Evolutionary conservation across 345 rosid species (phyloP), one percentile per base, ranked within the genome.

Genomic region (Moricandia moricandioides): DNA sequence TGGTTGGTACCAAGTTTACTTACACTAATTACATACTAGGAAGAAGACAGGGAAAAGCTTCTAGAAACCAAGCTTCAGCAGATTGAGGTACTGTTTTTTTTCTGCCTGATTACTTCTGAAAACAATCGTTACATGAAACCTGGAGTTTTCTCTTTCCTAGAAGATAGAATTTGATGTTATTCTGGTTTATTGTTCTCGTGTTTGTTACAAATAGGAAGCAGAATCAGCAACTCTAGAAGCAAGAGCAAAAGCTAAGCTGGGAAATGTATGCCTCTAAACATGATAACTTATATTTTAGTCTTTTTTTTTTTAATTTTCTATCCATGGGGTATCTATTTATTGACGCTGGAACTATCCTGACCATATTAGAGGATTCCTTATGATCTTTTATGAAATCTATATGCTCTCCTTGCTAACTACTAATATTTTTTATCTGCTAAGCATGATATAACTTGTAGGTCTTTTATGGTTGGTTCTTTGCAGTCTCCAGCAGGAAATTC

Each of bases 181-280:
- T 35, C 66, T 68, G 70, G 63, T 68, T 34, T 67, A 54, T 55
- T 47, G 63, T 52, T 77, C 58, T 78, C 43, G 52, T 81, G 35
- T 47, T 49, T 64, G 43, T 73, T 61, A 16, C 29, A 11, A 82
- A 79, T 82, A 92, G 99, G 99, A 95, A 80, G 88, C 89, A 73
- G 97, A 92, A 85, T 83, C 88, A 70, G 94, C 99, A 72, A 90
- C 92, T 33, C 85, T 95, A 77, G 99, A 92, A 80, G 97, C 97
- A 71, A 84, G 82, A 57, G 83, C 91, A 34, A 88, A 88, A 85
- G 88, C 97, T 58, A 95, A 87, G 87, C 79, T 65, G 73, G 96
- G 90, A 86, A 92, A 79, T 86, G 99, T 95, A 90, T 70, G 92
- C 57, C 69, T 73, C 83, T 51, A 37, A 56, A 37, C 76, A 77